Evolutionary conservation across 352 stramenopile species (phyloP).

Genomic region (Blastocystis sp.): DNA sequence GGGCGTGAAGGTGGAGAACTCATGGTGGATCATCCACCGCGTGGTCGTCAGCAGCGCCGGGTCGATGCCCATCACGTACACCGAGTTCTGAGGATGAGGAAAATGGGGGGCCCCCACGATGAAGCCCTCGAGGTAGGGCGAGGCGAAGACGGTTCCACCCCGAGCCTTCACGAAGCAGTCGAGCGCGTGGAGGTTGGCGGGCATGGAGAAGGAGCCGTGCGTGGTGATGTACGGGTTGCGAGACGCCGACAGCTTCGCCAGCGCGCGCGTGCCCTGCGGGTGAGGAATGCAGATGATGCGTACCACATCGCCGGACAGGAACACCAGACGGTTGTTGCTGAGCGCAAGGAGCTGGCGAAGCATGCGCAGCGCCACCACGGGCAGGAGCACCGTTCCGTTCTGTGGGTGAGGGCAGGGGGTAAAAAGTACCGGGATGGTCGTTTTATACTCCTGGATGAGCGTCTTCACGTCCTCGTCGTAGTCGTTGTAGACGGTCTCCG

Average conservation of each 20-base stretch:
- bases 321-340: not conserved
- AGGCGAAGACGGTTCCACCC: conserved; percentile 22
- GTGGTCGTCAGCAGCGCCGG: not conserved
- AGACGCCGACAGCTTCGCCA: not conserved
- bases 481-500: not conserved
- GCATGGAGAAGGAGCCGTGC: conserved; percentile 63
- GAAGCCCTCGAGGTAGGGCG: conserved; percentile 66
- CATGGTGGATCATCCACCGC: conserved; percentile 68
- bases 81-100: conserved; percentile 22
- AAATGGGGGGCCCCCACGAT: not conserved
- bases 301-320: conserved; percentile 50
- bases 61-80: conserved; percentile 63
- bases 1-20: conserved; percentile 61
- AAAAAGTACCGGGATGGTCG: not conserved
- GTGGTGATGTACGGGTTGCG: conserved; percentile 56
- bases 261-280: not conserved
- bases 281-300: not conserved
- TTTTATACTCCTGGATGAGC: conserved; percentile 5
- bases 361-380: not conserved
- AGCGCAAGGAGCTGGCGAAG: conserved; percentile 6
- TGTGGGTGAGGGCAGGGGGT: not conserved
- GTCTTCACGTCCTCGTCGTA: conserved; percentile 13
- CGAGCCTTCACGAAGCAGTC: conserved; percentile 34
- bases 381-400: conserved; percentile 54
- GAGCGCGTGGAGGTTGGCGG: conserved; percentile 66